Base-by-base conservation (phyloP, 495 filamentous ascomycete species). In the Pyronema omphalodes region DNA sequence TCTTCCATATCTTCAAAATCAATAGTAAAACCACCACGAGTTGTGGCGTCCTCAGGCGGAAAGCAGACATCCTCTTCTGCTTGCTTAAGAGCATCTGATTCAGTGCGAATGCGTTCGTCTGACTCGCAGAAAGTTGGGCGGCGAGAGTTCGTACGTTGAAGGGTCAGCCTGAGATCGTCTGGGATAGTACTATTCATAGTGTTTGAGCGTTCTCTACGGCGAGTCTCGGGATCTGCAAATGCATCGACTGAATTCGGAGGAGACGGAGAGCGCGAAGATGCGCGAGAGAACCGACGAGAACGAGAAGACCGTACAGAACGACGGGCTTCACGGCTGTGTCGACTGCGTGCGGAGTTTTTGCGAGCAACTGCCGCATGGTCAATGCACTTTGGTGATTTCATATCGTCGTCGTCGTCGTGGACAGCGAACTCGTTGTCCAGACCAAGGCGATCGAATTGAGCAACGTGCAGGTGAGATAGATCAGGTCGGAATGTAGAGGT, bases 241-340 rank as follows among this genome's bases (percentile, higher is more conserved):
- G 91, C 91, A 67, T 95, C 89, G 19, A 98, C 91, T 3, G 91
- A 98, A 66, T 95, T 96, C 1, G 91, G 88, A 9, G 88, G 88
- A 14, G 93, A 98, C 0, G 76, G 73, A 1, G 84, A 85, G 23
- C 84, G 75, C 37, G 76, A 78, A 6, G 76, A 77, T 3, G 72
- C 67, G 3, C 80, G 82, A 6, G 77, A 80, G 6, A 29, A 29
- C 5, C 23, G 23, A 29, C 23, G 23, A 29, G 23, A 29, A 29
- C 23, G 23, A 50, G 69, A 60, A 47, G 53, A 63, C 43, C 57
- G 61, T 53, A 56, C 50, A 76, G 52, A 54, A 9, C 73, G 74
- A 29, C 23, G 23, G 23, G 23, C 23, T 29, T 29, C 23, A 5
- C 23, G 23, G 23, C 23, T 29, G 23, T 29, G 23, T 29, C 23